Evolutionary conservation across 331 rosid species (phyloP), one percentile per base, ranked within the genome.

Genomic region (Rosa hybrid): DNA sequence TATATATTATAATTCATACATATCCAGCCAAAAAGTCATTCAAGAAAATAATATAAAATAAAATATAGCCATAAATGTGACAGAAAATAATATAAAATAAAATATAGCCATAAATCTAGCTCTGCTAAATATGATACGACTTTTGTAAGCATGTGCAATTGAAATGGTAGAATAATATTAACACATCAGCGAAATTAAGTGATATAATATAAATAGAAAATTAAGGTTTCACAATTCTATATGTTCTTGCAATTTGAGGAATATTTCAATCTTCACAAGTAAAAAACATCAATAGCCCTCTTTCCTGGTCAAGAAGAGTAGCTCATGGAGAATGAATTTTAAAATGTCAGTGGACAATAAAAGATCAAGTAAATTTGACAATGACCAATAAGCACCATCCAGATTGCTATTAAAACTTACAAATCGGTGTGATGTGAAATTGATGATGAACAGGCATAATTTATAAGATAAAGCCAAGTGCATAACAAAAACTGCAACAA

Each of bases 11-110:
- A 10, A 81, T 51, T 46, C 39, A 34, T n/a, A 59, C 9, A 72
- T 57, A 67, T 65, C 76, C 76, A 79, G 56, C 69, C 70, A 63
- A 27, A n/a, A 81, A 71, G 45, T 62, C 65, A 68, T 21, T 38
- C 60, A 78, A 51, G 17, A 30, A 21, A 59, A 53, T 82, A 54
- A 44, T 27, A 68, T 51, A 48, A 12, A 23, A 62, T 12, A 57
- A 57, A 57, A 68, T 38, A 42, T 68, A 42, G 34, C 76, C 6
- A 2, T 53, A 39, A 30, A 80, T 70, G 8, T n/a, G 9, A 45
- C 57, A 82, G 5, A 30, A 21, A 69, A 53, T 82, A 54, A 44
- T 20, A 68, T 51, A 48, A 25, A 25, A 62, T 12, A 57, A 57
- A 57, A 68, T 38, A 42, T 68, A 42, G 34, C 76, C 6, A 2